A percentile compares a stretch with the other conserved stretches of the same genome.
These are phyloP conservation scores for Tilletia setariae DNA, from an alignment of 1,284 basidiomycete species.

Conservation along the genomic window DNA sequence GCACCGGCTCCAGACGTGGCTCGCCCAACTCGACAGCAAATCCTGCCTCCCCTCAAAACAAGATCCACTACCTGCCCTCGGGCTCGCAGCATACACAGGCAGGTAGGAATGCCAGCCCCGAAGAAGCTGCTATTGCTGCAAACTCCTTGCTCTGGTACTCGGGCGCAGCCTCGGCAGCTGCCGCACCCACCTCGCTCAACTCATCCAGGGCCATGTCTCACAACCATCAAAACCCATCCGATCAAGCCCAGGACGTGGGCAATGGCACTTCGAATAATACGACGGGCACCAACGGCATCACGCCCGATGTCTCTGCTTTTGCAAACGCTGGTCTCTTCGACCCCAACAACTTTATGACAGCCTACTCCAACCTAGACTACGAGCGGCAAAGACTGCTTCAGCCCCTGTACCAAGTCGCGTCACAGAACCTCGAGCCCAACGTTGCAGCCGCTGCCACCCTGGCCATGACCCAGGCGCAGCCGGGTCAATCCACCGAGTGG, in stretches of 20 bases:
- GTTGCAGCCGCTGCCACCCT: background rate
- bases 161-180: background rate
- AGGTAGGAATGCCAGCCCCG: conserved; percentile 1
- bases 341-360: background rate
- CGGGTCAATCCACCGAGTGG: background rate
- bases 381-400: conserved; percentile 1
- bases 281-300: background rate
- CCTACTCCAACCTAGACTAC: background rate
- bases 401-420: background rate
- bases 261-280: background rate
- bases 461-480: background rate
- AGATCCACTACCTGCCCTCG: background rate
- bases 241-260: too few relatives aligned
- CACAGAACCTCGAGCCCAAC: background rate
- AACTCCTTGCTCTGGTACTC: conserved; percentile 9
- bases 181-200: background rate
- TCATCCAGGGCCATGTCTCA: too few relatives aligned
- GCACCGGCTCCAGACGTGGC: background rate
- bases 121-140: background rate
- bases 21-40: background rate
- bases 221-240: too few relatives aligned
- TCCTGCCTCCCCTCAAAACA: background rate
- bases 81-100: background rate
- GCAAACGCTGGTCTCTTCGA: background rate
- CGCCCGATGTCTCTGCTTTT: background rate